Base-by-base conservation (phyloP, 2,329 filamentous ascomycete genomes). In the Colletotrichum sp. region DNA sequence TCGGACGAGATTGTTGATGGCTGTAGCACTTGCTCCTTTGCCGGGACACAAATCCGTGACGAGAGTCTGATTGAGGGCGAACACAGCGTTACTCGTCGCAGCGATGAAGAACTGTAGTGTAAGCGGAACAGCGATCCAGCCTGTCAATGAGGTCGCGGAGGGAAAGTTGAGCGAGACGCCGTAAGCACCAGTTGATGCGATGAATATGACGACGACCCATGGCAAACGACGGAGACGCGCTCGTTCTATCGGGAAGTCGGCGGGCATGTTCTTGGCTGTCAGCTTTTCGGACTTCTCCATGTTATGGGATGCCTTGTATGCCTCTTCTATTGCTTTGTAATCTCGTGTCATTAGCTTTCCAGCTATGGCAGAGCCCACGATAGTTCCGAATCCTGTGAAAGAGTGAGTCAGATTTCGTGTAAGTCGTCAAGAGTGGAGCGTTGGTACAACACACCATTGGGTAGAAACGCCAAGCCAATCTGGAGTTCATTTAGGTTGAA, bases 181-280 rank as follows among this genome's bases (percentile, higher is more conserved):
- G 63, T 88, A 86, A 24, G 81, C 79, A 4, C 82, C 70, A 5
- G 84, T 80, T 76, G 89, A 86, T 4, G 84, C 63, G 2, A 79
- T 77, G 9, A 82, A 82, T 73, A 59, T 34, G 13, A 75, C 34
- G n/a, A 68, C 26, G 43, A 87, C 82, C 83, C 84, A 86, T 48
- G 84, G 85, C 7, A 86, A 81, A 67, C 85, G 82, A n/a, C 81
- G 81, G 26, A 88, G 81, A 1, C 85, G 82, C 5, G 84, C 82
- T 14, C 81, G 81, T 76, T 87, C 87, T 74, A 89, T 84, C 1
- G 86, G 85, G 68, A 89, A 89, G 66, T 87, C 83, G 1, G 72
- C 77, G 13, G 78, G 77, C n/a, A 79, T 66, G 68, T 78, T 79
- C 76, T 83, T 79, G 2, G 79, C 75, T 78, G 81, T 74, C 78